phyloP scores from a whole-genome alignment of 2,329 filamentous ascomycete genomes.

The Penicillium sp. region DNA sequence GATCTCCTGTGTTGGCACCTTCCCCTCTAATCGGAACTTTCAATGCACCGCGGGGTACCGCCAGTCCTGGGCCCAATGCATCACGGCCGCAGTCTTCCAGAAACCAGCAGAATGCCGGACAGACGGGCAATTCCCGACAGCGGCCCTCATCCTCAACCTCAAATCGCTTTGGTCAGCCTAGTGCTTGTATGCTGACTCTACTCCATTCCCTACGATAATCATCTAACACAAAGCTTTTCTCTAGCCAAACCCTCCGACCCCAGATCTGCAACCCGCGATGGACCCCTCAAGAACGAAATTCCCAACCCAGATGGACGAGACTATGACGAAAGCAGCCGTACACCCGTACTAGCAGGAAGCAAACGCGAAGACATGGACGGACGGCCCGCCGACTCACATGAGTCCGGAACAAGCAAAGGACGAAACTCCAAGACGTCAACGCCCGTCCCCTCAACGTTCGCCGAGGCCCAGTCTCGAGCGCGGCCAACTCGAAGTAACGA shows the following conservation, averaged over 20 bases:
- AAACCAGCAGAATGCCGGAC: conserved; percentile 69
- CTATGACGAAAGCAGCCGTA: conserved; percentile 21
- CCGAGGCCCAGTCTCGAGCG: conserved; percentile 31
- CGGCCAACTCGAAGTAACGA: conserved; percentile 37
- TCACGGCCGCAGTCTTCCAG: conserved; percentile 64
- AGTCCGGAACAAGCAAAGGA: conserved; percentile 36
- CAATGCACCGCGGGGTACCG: conserved; percentile 52
- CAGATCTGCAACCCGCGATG: conserved; percentile 53
- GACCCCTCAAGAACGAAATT: conserved; percentile 26
- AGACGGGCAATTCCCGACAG: conserved; percentile 54
- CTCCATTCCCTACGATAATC: conserved; percentile 25
- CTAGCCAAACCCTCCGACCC: conserved; percentile 45
- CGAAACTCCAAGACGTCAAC: conserved; percentile 42
- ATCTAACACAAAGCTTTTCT: conserved; percentile 17
- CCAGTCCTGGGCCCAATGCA: conserved; percentile 58
- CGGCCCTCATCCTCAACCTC: conserved; percentile 59
- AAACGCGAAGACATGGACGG: conserved; percentile 36
- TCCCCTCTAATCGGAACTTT: conserved; percentile 70
- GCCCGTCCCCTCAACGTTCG: conserved; percentile 35
- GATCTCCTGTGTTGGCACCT: conserved; percentile 67
- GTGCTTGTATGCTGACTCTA: conserved; percentile 44
- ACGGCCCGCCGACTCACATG: conserved; percentile 29
- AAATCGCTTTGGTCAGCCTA: conserved; percentile 50
- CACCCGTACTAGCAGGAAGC: conserved; percentile 20
- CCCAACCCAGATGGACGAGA: conserved; percentile 38